Evolutionary conservation across 164 flowering plant species (phyloP), one percentile per base, ranked within the genome.

Genomic region (Sedum album): DNA sequence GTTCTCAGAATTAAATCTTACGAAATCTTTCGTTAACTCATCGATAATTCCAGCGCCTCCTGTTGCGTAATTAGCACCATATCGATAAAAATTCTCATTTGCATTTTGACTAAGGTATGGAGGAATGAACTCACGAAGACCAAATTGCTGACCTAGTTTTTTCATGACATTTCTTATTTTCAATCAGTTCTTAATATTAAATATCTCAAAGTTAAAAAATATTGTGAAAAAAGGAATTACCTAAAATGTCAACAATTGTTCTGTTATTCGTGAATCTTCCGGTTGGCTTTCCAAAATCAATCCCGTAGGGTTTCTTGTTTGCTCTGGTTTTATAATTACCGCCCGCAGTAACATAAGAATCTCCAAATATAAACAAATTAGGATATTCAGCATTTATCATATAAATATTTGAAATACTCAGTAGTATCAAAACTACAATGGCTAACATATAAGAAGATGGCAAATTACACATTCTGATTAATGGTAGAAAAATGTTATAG

Each of bases 251-350:
- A 17, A 72, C 80, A 1, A 87, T 82, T 4, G 96, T 89, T 82
- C 90, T 80, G 46, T 90, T 92, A 78, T 89, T 89, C 26, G 92
- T 87, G 81, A 60, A 89, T 39, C 96, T 70, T 6, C 92, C 92
- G 0, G 90, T 88, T 10, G 91, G 90, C 15, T 5, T 20, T 20
- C 85, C 46, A 21, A 88, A 82, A 77, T 90, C 96, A 48, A 88
- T 88, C 48, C 96, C 96, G 69, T 88, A 81, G 1, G 96, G 93
- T 1, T 30, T 23, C 35, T 64, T 79, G 69, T 91, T 77, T 5
- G 96, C 91, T 72, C 76, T 84, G n/a, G n/a, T n/a, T n/a, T n/a
- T n/a, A n/a, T n/a, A n/a, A n/a, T n/a, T n/a, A n/a, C n/a, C 6
- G 96, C 82, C 26, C n/a, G 91, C 71, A 4, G 63, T 55, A 51